These are phyloP conservation scores for Galerina sulciceps DNA, from an alignment of 768 basidiomycete species.

Conservation along the genomic window DNA sequence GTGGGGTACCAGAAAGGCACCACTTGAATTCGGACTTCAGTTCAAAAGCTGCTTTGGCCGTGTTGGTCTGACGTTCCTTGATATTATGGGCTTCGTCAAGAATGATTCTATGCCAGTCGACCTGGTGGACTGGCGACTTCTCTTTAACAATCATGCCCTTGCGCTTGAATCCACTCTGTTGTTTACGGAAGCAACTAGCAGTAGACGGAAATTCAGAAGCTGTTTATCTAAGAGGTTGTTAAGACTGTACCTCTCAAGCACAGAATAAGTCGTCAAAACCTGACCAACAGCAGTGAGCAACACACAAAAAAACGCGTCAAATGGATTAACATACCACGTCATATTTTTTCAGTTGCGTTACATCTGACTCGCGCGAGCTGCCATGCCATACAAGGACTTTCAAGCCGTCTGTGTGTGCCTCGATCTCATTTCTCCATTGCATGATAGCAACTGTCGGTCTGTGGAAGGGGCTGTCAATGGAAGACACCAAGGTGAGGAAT, in stretches of 20 bases:
- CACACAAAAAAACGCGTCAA: not conserved
- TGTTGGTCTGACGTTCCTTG: conserved; percentile 93
- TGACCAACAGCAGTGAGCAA: conserved; percentile 25
- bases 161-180: conserved; percentile 90
- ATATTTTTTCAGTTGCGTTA: conserved; percentile 74
- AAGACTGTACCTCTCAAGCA: conserved; percentile 65
- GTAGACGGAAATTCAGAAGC: conserved; percentile 1
- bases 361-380: conserved; percentile 65
- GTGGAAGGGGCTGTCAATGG: conserved; percentile 17
- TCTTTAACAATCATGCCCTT: conserved; percentile 86
- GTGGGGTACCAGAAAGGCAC: conserved; percentile 96
- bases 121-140: conserved; percentile 80
- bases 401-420: conserved; percentile 80
- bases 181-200: conserved; percentile 83
- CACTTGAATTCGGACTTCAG: conserved; percentile 81
- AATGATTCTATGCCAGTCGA: conserved; percentile 84
- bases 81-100: conserved; percentile 98
- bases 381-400: conserved; percentile 96
- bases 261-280: conserved; percentile 87
- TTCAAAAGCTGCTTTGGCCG: conserved; percentile 96
- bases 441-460: conserved; percentile 58
- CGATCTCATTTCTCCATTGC: conserved; percentile 96
- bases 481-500: not conserved
- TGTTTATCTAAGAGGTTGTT: not conserved
- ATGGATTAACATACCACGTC: conserved; percentile 69